Percentiles rank a stretch among this genome's conserved stretches.
Conservation (phyloP, 257 asterid species). For the Solanum lycopersicoides region DNA sequence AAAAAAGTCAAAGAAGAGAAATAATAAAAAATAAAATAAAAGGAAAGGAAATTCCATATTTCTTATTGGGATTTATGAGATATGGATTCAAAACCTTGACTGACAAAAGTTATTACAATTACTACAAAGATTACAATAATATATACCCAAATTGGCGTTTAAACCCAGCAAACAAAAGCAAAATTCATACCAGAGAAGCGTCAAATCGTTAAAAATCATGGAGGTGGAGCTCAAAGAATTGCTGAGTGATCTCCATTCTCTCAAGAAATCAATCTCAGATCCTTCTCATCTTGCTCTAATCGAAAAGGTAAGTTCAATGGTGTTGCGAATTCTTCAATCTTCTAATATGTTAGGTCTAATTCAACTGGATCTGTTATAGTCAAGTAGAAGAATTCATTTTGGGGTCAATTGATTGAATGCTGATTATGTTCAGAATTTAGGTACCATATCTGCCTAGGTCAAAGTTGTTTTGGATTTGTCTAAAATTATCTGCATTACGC, state of each 20-base stretch:
- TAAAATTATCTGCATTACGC: neutral
- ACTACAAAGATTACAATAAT: neutral
- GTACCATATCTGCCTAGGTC: neutral
- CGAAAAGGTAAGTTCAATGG: constrained; percentile 25
- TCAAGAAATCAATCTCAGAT: constrained; percentile 37
- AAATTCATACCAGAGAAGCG: neutral
- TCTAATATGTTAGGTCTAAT: neutral
- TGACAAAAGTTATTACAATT: neutral
- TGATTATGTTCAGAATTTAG: neutral
- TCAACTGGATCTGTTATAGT: neutral
- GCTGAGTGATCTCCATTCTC: constrained; percentile 44
- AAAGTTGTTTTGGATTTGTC: neutral
- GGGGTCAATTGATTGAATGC: neutral
- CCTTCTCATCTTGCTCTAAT: constrained; percentile 27
- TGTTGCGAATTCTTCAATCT: neutral
- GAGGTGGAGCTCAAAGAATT: constrained; percentile 52
- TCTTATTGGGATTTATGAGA: neutral
- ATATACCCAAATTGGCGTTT: neutral
- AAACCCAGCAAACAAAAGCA: neutral
- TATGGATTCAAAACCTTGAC: neutral
- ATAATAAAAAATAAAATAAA: neutral
- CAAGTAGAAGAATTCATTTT: neutral
- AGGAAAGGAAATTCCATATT: neutral
- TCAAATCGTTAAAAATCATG: constrained; percentile 19
- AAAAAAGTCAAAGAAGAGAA: neutral